Evolutionary conservation across 768 basidiomycete genomes (phyloP), one percentile per base, ranked within the genome.

Genomic region (Suillus sp.): DNA sequence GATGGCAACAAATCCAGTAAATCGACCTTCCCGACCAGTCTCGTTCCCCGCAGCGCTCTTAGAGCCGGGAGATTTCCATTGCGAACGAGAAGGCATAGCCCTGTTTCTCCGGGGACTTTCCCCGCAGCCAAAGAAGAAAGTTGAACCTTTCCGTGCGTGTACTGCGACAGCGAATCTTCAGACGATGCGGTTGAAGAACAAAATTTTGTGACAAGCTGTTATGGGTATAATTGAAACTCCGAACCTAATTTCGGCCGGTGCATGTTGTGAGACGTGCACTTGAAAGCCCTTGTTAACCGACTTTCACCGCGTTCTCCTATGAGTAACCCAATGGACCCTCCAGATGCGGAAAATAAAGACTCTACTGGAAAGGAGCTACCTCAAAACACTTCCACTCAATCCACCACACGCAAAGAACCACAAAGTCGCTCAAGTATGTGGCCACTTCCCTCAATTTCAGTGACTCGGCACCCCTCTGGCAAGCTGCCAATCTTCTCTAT

Each of bases 21-120:
- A 71, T 71, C 78, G 76, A 79, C 78, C 83, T 79, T 81, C 83
- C 80, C 79, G 76, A 71, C 75, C 75, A 62, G 78, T 77, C 74
- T 79, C 77, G 74, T 75, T 81, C 79, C 67, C 76, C 84, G 87
- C 84, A 83, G 81, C 86, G 82, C 83, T 82, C 85, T 89, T 91
- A 77, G 78, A 81, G 86, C 81, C 82, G 85, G 88, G 79, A 74
- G 89, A 82, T 92, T 88, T 90, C 90, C 90, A 69, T 80, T 69
- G 59, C 66, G 80, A 80, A 78, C 74, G 79, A 84, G 81, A 78
- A 79, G 75, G 82, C 77, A 70, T 70, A 64, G 72, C 86, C 90
- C 90, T 88, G 88, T 83, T 76, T 84, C 91, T 92, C 91, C 91
- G 91, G 91, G 89, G 91, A 92, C 91, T 92, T 92, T 92, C 90